A percentile compares a stretch with the other conserved stretches of the same genome.
phyloP scores from a whole-genome alignment of 2,329 filamentous ascomycete species.

The Orbilia ellipsospora region DNA sequence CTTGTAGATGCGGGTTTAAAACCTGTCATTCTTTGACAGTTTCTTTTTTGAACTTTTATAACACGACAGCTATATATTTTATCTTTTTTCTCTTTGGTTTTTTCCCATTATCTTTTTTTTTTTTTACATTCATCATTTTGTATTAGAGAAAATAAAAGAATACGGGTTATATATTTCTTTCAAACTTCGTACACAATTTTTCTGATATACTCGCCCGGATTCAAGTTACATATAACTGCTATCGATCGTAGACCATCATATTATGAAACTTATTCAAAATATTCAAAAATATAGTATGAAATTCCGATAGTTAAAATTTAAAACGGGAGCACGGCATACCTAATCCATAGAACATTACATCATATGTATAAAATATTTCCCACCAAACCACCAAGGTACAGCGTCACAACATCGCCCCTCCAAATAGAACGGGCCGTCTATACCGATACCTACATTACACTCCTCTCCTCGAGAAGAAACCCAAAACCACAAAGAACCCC shows the following conservation, averaged over 20 bases:
- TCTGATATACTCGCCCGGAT: too few relatives aligned
- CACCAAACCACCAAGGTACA: conserved; percentile 47
- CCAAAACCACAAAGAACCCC: not conserved
- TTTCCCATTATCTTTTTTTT: conserved; percentile 19
- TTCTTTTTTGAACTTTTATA: not conserved
- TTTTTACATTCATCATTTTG: conserved; percentile 12
- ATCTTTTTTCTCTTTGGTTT: not conserved
- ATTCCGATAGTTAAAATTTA: too few relatives aligned
- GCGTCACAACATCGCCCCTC: conserved; percentile 6
- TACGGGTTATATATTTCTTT: not conserved
- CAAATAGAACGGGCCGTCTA: conserved; percentile 9
- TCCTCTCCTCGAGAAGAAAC: conserved; percentile 10
- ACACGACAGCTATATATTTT: too few relatives aligned
- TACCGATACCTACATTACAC: conserved; percentile 52
- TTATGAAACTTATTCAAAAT: too few relatives aligned
- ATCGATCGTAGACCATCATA: too few relatives aligned
- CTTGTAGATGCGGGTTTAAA: not conserved
- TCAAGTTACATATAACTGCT: too few relatives aligned
- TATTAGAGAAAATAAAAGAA: conserved; percentile 42
- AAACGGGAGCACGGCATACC: too few relatives aligned
- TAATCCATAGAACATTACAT: not conserved
- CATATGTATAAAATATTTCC: conserved; percentile 29
- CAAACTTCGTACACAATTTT: not conserved
- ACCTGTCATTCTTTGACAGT: conserved; percentile 4
- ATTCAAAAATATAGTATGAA: too few relatives aligned